phyloP scores from a whole-genome alignment of 768 basidiomycete genomes.

The Pilatotrama ljubarskyi region DNA sequence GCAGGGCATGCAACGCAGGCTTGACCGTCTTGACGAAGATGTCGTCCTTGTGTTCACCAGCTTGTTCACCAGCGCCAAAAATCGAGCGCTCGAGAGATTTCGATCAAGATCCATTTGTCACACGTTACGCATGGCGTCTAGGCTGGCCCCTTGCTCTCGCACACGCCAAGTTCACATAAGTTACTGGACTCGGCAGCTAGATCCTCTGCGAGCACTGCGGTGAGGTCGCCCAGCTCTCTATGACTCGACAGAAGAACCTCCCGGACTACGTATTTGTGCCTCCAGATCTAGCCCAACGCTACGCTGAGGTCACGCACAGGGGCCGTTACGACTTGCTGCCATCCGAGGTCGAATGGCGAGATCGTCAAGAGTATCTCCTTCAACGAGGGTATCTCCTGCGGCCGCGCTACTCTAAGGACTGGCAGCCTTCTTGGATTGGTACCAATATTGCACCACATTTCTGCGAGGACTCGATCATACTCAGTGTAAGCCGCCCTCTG shows the following conservation, averaged over 20 bases:
- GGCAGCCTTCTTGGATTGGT: constrained; percentile 19
- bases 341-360: constrained; percentile 12
- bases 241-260: constrained; percentile 11
- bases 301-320: background rate
- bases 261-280: constrained; percentile 3
- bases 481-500: background rate
- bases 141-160: too few species aligned
- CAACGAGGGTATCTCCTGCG: constrained; percentile 23
- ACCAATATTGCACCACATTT: constrained; percentile 9
- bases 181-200: too few species aligned
- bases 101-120: too few species aligned
- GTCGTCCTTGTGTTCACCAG: too few species aligned
- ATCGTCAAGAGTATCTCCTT: constrained; percentile 13
- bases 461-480: constrained; percentile 23
- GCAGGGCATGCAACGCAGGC: too few species aligned
- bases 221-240: background rate
- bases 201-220: background rate
- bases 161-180: too few species aligned
- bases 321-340: constrained; percentile 5
- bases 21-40: too few species aligned
- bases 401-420: constrained; percentile 13
- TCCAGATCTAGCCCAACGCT: background rate
- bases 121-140: too few species aligned
- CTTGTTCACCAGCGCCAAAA: too few species aligned
- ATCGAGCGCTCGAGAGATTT: too few species aligned